Evolutionary conservation across 257 asterid species (phyloP).

Genomic region (Solanum phureja): DNA sequence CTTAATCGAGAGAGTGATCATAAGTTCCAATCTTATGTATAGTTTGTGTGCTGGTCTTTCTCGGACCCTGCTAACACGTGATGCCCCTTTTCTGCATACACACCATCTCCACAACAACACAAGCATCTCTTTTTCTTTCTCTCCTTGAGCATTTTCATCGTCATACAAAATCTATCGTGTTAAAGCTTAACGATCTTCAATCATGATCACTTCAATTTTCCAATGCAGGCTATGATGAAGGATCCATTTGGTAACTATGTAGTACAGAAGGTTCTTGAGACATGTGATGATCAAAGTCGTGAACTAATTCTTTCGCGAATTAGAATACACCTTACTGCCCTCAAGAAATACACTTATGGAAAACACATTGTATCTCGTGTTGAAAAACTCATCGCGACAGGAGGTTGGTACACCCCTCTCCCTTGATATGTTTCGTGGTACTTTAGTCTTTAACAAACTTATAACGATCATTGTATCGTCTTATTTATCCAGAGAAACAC

Average conservation of each 20-base stretch:
- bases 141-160: not conserved
- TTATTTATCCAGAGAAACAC: not conserved
- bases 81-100: not conserved
- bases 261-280: constrained; percentile 56
- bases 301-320: constrained; percentile 69
- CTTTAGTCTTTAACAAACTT: not conserved
- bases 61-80: not conserved
- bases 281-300: constrained; percentile 63
- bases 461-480: not conserved
- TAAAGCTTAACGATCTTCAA: not conserved
- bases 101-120: not conserved
- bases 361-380: constrained; percentile 55
- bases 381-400: constrained; percentile 75
- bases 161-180: not conserved
- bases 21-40: not conserved
- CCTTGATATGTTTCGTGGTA: not conserved
- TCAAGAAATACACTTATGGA: constrained; percentile 82
- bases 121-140: not conserved
- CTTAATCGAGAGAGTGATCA: not conserved
- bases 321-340: constrained; percentile 65
- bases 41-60: not conserved
- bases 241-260: constrained; percentile 6
- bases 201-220: not conserved
- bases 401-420: constrained; percentile 34
- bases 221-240: constrained; percentile 82